These are phyloP conservation scores for Apophysomyces sp. DNA, from an alignment of 371 early-diverging fungal species.

Conservation along the genomic window DNA sequence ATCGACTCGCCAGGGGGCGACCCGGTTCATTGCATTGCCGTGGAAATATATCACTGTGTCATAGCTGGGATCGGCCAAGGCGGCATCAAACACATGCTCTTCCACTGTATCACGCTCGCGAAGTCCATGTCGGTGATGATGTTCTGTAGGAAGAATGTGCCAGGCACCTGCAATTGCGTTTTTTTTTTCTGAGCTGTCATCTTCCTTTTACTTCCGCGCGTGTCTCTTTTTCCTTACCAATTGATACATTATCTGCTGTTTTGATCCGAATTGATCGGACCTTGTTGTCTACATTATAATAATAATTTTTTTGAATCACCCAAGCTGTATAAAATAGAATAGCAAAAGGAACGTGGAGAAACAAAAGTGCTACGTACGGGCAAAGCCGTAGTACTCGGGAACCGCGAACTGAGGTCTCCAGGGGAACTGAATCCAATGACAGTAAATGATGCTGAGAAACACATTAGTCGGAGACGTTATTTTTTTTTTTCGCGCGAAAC, in stretches of 20 bases:
- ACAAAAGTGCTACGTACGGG: slow-evolving; percentile 25
- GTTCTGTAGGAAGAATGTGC: slow-evolving; percentile 41
- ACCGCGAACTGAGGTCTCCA: slow-evolving; percentile 18
- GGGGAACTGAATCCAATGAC: slow-evolving; percentile 38
- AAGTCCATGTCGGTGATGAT: slow-evolving; percentile 21
- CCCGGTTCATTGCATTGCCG: slow-evolving; percentile 45
- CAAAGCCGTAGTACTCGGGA: slow-evolving; percentile 47
- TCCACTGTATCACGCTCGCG: slow-evolving; percentile 12
- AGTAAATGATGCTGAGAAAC: slow-evolving; percentile 32
- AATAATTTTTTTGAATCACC: no score
- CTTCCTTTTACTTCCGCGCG: neutral
- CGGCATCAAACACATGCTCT: slow-evolving; percentile 24
- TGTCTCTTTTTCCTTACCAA: slow-evolving; percentile 24
- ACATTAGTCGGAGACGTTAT: neutral
- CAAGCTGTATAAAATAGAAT: neutral
- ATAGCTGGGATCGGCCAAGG: slow-evolving; percentile 21
- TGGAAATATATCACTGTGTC: slow-evolving; percentile 47
- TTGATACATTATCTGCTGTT: slow-evolving; percentile 38
- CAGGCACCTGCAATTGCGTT: slow-evolving; percentile 29
- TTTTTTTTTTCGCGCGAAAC: slow-evolving; percentile 1
- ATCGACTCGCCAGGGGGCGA: slow-evolving; percentile 44
- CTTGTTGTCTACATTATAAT: slow-evolving; percentile 44
- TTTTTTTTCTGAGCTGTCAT: neutral
- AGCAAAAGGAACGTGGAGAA: no score
- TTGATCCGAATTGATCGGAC: slow-evolving; percentile 32